Conservation (phyloP, 345 rosid species). For the Theobroma cacao region DNA sequence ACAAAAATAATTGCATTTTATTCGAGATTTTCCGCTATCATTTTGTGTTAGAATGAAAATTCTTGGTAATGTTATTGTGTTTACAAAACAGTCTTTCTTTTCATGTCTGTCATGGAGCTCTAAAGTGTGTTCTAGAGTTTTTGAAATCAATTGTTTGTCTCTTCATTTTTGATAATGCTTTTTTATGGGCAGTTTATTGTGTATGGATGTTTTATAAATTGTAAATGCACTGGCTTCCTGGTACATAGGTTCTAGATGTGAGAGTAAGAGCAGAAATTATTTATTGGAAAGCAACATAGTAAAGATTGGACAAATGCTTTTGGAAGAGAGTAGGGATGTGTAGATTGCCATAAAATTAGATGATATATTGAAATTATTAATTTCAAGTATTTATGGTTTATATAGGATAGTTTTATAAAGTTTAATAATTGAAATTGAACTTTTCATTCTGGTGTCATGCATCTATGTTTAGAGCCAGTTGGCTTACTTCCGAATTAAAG, state of each 20-base stretch:
- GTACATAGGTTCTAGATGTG: not conserved
- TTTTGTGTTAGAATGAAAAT: not conserved
- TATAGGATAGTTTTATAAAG: not conserved
- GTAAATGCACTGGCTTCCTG: not conserved
- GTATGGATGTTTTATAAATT: not conserved
- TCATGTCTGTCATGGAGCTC: not conserved
- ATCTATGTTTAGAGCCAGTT: constrained; percentile 24
- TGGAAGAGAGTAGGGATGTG: not conserved
- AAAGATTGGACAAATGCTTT: not conserved
- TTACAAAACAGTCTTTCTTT: not conserved
- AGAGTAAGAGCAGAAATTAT: not conserved
- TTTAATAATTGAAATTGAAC: not conserved
- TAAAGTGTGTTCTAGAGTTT: not conserved
- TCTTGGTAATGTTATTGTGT: not conserved
- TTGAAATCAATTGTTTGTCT: not conserved
- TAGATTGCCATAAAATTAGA: not conserved
- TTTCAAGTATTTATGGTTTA: not conserved
- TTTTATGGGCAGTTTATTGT: not conserved
- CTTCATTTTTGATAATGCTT: not conserved
- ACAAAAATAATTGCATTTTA: not conserved
- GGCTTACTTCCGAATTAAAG: constrained; percentile 35
- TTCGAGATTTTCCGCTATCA: not conserved
- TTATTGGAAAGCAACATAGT: not conserved
- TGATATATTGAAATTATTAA: not conserved
- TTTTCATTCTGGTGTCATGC: too few relatives aligned